Base-by-base conservation (phyloP, 2,329 filamentous ascomycete species). In the Pyricularia sp. region DNA sequence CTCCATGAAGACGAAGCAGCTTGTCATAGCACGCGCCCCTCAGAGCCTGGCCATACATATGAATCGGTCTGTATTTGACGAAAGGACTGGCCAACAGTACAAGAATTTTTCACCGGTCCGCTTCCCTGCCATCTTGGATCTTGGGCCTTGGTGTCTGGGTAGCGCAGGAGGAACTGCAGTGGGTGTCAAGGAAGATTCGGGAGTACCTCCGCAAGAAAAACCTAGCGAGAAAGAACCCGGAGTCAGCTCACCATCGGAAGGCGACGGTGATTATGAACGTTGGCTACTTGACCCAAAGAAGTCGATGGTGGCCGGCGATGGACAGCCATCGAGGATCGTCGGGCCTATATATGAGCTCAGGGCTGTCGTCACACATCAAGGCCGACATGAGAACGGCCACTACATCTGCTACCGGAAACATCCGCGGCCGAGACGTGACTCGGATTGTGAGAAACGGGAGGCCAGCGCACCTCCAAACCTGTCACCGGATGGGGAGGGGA, bases 341-440 rank as follows among this genome's bases (percentile, higher is more conserved):
- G 84, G 85, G 2, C 81, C 80, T 31, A 78, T 88, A 1, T 97
- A 96, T 73, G 85, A 90, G 71, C 79, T 97, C 19, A 85, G 89
- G 64, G 91, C 93, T 33, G 89, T 93, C 0, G 84, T 97, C 10
- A 94, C 91, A 0, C 94, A 97, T 73, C 90, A 89, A 67, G 94
- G 94, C 4, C 83, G 89, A 35, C 94, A 97, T 73, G 92, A 97
- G 67, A 96, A 96, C 70, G 94, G 94, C 0, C 94, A 99, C 76
- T 97, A 99, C 70, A 87, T 97, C 53, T 96, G 91, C 73, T 96
- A 94, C 74, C 84, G 91, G 63, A 90, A 88, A 71, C 88, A 91
- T 71, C 81, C 84, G 19, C 62, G 62, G 8, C 62, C 49, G 12
- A 44, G 10, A 30, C 24, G 59, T 16, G 49, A 35, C 49, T 7